These are phyloP conservation scores for Irpex rosettiformis DNA, from an alignment of 1,284 basidiomycete species.

Conservation along the genomic window DNA sequence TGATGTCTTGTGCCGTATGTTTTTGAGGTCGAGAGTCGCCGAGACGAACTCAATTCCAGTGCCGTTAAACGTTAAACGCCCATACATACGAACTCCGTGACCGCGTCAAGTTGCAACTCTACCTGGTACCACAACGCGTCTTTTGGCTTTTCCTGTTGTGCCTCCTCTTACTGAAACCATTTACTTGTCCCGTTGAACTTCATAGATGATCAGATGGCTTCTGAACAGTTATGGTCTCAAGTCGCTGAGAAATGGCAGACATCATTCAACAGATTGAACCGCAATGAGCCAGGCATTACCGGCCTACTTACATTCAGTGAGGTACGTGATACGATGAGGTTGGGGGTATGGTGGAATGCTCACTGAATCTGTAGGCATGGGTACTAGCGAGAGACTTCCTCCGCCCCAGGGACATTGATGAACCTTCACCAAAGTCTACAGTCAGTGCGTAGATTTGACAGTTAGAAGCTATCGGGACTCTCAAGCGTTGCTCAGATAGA, in stretches of 20 bases:
- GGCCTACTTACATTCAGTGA: conserved; percentile 65
- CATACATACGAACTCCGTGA: no score
- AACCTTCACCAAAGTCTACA: conserved; percentile 29
- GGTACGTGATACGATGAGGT: conserved; percentile 32
- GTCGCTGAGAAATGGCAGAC: conserved; percentile 73
- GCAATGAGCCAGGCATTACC: conserved; percentile 56
- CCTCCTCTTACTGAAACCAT: neutral
- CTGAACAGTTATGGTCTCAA: conserved; percentile 33
- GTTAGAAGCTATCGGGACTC: neutral
- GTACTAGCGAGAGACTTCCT: conserved; percentile 51
- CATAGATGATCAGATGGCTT: neutral
- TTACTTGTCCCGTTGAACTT: neutral
- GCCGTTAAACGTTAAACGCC: no score
- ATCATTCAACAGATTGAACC: conserved; percentile 62
- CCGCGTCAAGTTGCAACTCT: no score
- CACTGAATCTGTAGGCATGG: conserved; percentile 53
- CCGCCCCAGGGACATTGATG: conserved; percentile 51
- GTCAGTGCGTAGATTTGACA: conserved; percentile 25
- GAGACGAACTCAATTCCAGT: no score
- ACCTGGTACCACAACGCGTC: no score
- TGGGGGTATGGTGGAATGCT: neutral
- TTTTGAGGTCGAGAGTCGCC: no score
- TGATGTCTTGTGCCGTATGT: no score
- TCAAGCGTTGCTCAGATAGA: conserved; percentile 33
- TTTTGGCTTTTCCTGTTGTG: neutral